Evolutionary conservation across 2,329 filamentous ascomycete genomes (phyloP), one percentile per base, ranked within the genome.

Genomic region (Xylariomycetidae sp.): DNA sequence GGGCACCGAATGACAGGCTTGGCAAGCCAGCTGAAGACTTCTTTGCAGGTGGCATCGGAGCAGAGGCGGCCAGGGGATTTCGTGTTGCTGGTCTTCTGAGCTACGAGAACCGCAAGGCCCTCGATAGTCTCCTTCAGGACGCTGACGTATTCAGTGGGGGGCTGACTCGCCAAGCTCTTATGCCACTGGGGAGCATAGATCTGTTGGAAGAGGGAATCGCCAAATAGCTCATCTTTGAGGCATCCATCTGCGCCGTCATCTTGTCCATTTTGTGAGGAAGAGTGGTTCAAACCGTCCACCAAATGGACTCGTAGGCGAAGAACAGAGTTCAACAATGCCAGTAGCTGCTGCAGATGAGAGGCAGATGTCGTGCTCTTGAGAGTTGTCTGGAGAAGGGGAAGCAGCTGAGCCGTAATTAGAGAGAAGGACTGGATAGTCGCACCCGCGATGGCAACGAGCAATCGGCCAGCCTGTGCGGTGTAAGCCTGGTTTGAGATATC

Each of bases 401-500:
- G 58, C 23, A 74, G 59, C 9, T 61, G 56, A 2, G 68, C 64
- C 3, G 67, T 58, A 3, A 66, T 59, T 47, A 69, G 52, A 6
- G 64, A 57, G 43, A 76, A 78, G 1, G 70, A 64, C 16, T 57
- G 53, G 4, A 61, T 52, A 20, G 61, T 69, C 10, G 71, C 66
- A 25, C 65, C 71, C 34, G 70, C 51, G 4, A 75, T 62, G 31
- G 68, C 67, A 35, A 70, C 62, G 7, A 76, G 53, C 6, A 77
- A 57, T 24, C 70, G 63, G 5, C 73, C 73, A 7, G 72, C 69
- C 6, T 67, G 59, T 19, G 66, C 64, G 1, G 69, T 63, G 40
- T 76, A 77, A 10, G 64, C 67, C 3, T 68, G 60, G 37, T 68
- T 75, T 4, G 64, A 63, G 14, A 78, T 52, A 35, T 78, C 74